Conservation (phyloP, 208 protist species). For the Trichomonas tenax region DNA sequence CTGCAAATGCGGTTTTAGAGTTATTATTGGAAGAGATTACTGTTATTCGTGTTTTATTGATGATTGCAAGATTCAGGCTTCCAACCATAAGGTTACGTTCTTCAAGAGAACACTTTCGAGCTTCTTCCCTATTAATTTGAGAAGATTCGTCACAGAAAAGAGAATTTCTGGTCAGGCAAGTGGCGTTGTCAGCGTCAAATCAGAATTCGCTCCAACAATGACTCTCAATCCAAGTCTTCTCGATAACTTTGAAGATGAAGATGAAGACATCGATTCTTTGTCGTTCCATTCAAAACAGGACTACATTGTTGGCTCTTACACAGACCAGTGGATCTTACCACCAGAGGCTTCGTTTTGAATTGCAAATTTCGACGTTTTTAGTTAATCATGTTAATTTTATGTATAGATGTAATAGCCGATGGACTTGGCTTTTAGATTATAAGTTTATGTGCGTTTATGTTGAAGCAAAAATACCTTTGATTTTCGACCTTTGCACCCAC, state of each 20-base stretch:
- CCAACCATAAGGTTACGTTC: background rate
- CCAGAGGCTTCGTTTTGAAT: background rate
- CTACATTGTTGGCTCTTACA: background rate
- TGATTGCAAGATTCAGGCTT: background rate
- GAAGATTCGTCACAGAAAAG: background rate
- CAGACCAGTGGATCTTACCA: background rate
- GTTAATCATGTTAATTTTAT: too few species aligned
- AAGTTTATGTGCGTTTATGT: too few species aligned
- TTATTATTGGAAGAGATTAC: background rate
- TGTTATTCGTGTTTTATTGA: background rate
- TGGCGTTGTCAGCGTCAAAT: background rate
- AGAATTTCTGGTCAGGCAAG: background rate
- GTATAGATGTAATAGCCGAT: too few species aligned
- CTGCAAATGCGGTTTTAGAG: background rate
- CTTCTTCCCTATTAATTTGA: background rate
- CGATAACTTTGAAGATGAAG: background rate
- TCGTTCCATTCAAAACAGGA: background rate
- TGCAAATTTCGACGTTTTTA: too few species aligned
- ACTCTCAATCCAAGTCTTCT: background rate
- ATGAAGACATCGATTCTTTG: background rate
- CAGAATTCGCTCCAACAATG: background rate
- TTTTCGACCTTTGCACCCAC: too few species aligned
- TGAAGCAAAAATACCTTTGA: too few species aligned
- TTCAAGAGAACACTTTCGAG: background rate
- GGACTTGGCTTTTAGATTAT: too few species aligned